Base-by-base conservation (phyloP, 1,284 basidiomycete species). In the Ustilago crameri region DNA sequence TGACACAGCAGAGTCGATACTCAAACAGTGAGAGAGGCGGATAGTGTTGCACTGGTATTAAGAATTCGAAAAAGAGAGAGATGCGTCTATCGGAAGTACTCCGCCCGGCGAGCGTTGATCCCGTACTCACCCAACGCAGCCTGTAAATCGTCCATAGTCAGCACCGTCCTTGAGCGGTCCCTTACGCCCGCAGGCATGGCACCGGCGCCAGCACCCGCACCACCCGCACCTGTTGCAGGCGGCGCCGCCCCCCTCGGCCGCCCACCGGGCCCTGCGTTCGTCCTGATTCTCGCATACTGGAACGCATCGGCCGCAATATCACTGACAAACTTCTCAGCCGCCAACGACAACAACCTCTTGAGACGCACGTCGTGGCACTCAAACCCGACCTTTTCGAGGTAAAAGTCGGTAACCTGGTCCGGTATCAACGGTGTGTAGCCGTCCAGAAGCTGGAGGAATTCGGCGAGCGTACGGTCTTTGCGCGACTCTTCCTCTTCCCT, bases 261-360 rank as follows among this genome's bases (percentile, higher is more conserved):
- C 3, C 86, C 85, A 4, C 81, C 81, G 0, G 85, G 85, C 20
- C 76, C 85, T 48, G 81, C 86, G 64, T 84, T 87, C 54, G 83
- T 93, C 53, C 96, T 89, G 78, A 98, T 93, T 24, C 95, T 91
- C 3, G 96, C 95, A 84, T 98, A 96, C 81, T 98, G 94, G 84
- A 93, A 98, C 15, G 96, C 94, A 84, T 99, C 96, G 9, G 92
- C 89, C 2, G 95, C 92, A 68, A 99, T 95, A 83, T 98, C 96
- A 12, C 93, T 92, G 41, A 98, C 91, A 82, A 99, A 98, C 83
- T 98, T 98, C 83, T 99, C 96, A 0, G 95, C 93, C 1, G 96
- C 95, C 27, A 98, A 88, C 0, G 95, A 95, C 23, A 99, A 86
- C 9, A 99, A 88, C 5, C 95, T 90, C 85, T 96, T 97, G 67